These are phyloP conservation scores for Cutaneotrichosporon sp. DNA, from an alignment of 1,284 basidiomycete species.

Conservation along the genomic window DNA sequence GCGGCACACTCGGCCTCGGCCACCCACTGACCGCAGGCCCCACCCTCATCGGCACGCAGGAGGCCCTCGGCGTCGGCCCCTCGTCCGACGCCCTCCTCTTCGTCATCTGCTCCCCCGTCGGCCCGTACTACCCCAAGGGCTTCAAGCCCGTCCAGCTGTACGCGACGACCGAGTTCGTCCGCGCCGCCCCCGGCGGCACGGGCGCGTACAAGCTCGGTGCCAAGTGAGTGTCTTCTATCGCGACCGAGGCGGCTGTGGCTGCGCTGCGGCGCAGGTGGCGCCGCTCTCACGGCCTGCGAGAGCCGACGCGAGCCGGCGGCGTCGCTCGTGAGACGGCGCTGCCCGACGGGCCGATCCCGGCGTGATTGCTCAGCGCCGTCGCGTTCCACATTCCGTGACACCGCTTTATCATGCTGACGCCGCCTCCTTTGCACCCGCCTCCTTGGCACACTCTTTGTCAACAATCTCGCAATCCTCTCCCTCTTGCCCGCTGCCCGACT, in stretches of 20 bases:
- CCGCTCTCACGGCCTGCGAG: too few species aligned
- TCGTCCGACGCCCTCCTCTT: slow-evolving; percentile 88
- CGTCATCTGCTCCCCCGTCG: slow-evolving; percentile 90
- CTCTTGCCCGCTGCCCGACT: too few species aligned
- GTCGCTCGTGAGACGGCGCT: too few species aligned
- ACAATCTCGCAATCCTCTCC: too few species aligned
- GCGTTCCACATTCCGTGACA: too few species aligned
- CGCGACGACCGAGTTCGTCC: slow-evolving; percentile 86
- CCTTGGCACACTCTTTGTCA: too few species aligned
- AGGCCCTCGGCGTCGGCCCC: slow-evolving; percentile 82
- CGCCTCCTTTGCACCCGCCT: too few species aligned
- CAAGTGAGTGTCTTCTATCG: slow-evolving; percentile 56
- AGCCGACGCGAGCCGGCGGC: background rate
- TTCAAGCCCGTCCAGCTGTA: slow-evolving; percentile 95
- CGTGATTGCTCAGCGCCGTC: too few species aligned
- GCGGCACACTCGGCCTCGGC: too few species aligned
- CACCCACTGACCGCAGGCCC: slow-evolving; percentile 45
- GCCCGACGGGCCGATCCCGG: too few species aligned
- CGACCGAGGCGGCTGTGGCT: too few species aligned
- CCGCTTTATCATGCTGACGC: too few species aligned
- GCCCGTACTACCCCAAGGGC: slow-evolving; percentile 91
- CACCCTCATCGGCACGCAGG: slow-evolving; percentile 81
- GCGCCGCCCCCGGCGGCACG: slow-evolving; percentile 89
- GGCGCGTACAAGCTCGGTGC: slow-evolving; percentile 89
- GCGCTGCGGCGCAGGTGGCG: background rate